Conservation (phyloP, 371 early-diverging fungal genomes). For the Actinomortierella ambigua region DNA sequence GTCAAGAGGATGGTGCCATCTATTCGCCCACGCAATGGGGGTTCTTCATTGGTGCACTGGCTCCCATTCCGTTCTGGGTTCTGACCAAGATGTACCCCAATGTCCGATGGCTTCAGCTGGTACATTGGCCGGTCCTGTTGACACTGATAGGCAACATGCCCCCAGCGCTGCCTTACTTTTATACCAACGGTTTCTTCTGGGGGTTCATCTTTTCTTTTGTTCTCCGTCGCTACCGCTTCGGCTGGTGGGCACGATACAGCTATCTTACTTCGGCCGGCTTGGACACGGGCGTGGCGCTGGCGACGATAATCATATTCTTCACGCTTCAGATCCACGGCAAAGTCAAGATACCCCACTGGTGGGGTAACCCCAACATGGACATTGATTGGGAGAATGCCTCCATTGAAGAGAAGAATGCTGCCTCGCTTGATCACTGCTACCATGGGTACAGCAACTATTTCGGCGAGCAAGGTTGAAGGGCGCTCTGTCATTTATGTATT, state of each 20-base stretch:
- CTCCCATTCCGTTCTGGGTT: slow-evolving; percentile 56
- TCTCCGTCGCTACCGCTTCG: slow-evolving; percentile 58
- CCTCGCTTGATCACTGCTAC: no score
- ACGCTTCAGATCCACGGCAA: slow-evolving; percentile 38
- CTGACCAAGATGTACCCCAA: slow-evolving; percentile 25
- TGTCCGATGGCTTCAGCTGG: slow-evolving; percentile 33
- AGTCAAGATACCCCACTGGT: slow-evolving; percentile 26
- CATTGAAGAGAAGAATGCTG: no score
- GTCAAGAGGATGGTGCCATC: slow-evolving; percentile 40
- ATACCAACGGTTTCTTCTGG: slow-evolving; percentile 64
- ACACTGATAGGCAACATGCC: slow-evolving; percentile 38
- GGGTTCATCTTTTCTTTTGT: slow-evolving; percentile 70
- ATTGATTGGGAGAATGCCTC: no score
- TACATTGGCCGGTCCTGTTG: slow-evolving; percentile 38
- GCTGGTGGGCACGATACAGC: slow-evolving; percentile 77
- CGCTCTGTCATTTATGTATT: no score
- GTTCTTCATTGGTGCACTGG: slow-evolving; percentile 59
- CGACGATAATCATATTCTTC: slow-evolving; percentile 57
- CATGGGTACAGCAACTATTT: no score
- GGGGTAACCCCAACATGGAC: slow-evolving; percentile 30
- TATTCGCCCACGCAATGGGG: slow-evolving; percentile 52
- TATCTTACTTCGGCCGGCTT: slow-evolving; percentile 77
- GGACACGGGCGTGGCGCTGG: slow-evolving; percentile 68
- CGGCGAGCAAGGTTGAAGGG: no score
- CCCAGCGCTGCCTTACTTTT: slow-evolving; percentile 38